A percentile compares a stretch with the other conserved stretches of the same genome.
These are phyloP conservation scores for Leptodermis oblonga DNA, from an alignment of 257 asterid species.

Conservation along the genomic window DNA sequence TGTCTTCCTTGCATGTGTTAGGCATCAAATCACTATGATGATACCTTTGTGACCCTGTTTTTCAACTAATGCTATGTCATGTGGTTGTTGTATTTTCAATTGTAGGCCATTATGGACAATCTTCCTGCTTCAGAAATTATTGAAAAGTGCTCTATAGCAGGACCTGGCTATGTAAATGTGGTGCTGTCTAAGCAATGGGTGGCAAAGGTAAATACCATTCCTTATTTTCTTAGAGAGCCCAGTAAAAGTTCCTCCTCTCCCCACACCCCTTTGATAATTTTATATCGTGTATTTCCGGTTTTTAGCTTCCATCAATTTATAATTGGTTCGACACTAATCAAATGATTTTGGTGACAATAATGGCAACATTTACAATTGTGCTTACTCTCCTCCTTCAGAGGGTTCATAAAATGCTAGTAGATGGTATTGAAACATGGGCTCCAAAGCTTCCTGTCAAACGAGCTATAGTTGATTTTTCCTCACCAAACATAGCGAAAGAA, in stretches of 20 bases:
- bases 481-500: slow-evolving; percentile 95
- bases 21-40: neutral
- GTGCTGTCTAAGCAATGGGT: slow-evolving; percentile 67
- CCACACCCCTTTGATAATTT: too few species aligned
- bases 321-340: neutral
- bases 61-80: too few species aligned
- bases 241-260: neutral
- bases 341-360: neutral
- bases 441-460: slow-evolving; percentile 69
- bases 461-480: slow-evolving; percentile 85
- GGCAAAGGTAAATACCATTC: slow-evolving; percentile 48
- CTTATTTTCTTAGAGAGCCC: too few species aligned
- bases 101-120: slow-evolving; percentile 63
- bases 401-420: slow-evolving; percentile 65
- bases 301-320: neutral
- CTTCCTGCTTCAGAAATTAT: slow-evolving; percentile 72
- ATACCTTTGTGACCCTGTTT: too few species aligned
- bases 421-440: slow-evolving; percentile 85
- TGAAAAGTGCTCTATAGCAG: slow-evolving; percentile 66
- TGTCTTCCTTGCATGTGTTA: neutral
- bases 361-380: too few species aligned
- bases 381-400: slow-evolving; percentile 40
- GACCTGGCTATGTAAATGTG: slow-evolving; percentile 85
- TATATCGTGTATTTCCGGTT: neutral
- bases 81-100: too few species aligned